Evolutionary conservation across 83 land plant genomes (phyloP).

Genomic region (Isoetes engelmannii): DNA sequence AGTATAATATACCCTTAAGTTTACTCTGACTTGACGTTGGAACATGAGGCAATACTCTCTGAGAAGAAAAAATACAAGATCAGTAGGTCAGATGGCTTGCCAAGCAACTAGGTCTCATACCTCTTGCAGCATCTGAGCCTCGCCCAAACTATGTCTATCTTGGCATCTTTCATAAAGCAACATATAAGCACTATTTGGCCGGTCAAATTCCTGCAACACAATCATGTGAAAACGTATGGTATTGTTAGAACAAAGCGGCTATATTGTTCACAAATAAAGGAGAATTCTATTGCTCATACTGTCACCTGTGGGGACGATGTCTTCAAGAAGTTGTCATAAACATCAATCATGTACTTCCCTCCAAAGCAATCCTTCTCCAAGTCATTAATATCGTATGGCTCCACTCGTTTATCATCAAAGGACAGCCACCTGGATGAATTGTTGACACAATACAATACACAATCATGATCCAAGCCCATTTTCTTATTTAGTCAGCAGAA

Average conservation of each 20-base stretch:
- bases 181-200: conserved; percentile 40
- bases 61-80: too few species aligned
- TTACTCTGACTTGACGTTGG: too few species aligned
- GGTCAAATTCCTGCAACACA: conserved; percentile 25
- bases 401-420: conserved; percentile 40
- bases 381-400: conserved; percentile 32
- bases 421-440: conserved; percentile 25
- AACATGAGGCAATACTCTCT: too few species aligned
- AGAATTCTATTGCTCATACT: background rate
- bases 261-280: background rate
- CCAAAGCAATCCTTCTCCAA: conserved; percentile 38
- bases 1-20: too few species aligned
- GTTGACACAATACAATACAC: background rate
- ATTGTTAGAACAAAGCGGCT: background rate
- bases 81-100: too few species aligned
- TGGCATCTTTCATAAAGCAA: conserved; percentile 27
- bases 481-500: background rate
- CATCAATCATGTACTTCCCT: conserved; percentile 32
- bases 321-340: conserved; percentile 33
- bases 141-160: too few species aligned
- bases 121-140: too few species aligned
- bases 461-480: background rate
- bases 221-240: background rate
- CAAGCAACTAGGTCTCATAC: too few species aligned
- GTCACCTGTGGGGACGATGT: conserved; percentile 29